phyloP scores from a whole-genome alignment of 495 filamentous ascomycete genomes.

The Xylaria scruposa region DNA sequence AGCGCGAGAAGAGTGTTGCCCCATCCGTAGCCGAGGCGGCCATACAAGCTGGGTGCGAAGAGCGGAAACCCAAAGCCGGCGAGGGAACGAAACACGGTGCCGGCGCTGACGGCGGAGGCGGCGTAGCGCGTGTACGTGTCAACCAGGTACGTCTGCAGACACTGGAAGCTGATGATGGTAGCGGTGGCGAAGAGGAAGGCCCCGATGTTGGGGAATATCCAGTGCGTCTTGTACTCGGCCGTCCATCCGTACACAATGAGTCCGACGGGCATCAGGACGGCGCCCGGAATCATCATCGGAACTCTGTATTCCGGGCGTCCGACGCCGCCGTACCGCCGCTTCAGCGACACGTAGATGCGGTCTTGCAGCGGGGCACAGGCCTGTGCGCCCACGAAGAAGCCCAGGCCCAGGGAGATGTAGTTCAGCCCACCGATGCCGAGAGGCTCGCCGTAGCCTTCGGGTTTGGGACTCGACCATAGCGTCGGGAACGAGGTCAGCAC shows the following conservation, averaged over 20 bases:
- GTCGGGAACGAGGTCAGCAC: conserved; percentile 71
- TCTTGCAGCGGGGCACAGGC: conserved; percentile 70
- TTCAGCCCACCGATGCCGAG: conserved; percentile 69
- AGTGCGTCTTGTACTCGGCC: conserved; percentile 66
- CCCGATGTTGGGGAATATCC: conserved; percentile 78
- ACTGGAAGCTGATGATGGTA: conserved; percentile 70
- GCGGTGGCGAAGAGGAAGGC: conserved; percentile 64
- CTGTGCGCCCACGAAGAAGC: conserved; percentile 72
- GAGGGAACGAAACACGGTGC: conserved; percentile 68
- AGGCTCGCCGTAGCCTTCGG: conserved; percentile 62
- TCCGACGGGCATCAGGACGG: conserved; percentile 66
- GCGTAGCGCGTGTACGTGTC: conserved; percentile 79
- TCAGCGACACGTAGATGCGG: conserved; percentile 65
- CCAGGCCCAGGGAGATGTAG: conserved; percentile 72
- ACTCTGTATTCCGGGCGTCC: conserved; percentile 70
- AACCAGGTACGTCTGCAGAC: conserved; percentile 76
- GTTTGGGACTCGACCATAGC: conserved; percentile 58
- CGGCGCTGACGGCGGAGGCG: conserved; percentile 73
- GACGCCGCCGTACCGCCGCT: conserved; percentile 59
- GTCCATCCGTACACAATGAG: conserved; percentile 78
- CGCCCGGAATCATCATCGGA: conserved; percentile 62
- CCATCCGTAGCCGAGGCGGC: conserved; percentile 60
- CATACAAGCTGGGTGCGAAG: conserved; percentile 73
- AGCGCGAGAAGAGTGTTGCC: conserved; percentile 63
- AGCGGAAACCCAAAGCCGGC: conserved; percentile 80